A percentile compares a stretch with the other conserved stretches of the same genome.
phyloP scores from a whole-genome alignment of 208 protist genomes.

The Crithidia fasciculata region DNA sequence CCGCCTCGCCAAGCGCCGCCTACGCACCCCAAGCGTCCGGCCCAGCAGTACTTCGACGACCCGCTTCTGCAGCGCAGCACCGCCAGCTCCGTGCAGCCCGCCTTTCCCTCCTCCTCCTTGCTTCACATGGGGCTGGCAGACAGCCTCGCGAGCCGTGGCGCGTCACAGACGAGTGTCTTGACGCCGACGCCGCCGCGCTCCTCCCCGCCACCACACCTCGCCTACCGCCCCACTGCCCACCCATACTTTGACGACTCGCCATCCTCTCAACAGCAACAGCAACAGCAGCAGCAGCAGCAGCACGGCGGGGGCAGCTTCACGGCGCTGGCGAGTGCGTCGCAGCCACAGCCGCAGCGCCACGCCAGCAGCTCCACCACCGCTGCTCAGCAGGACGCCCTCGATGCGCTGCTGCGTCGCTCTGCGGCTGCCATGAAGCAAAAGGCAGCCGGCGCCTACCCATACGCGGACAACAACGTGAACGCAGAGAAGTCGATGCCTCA shows the following conservation, averaged over 20 bases:
- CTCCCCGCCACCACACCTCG: conserved; percentile 12
- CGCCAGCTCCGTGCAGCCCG: conserved; percentile 10
- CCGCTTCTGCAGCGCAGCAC: conserved; percentile 13
- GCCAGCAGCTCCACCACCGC: background rate
- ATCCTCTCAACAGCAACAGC: background rate
- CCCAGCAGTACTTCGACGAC: conserved; percentile 18
- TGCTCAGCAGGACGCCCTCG: background rate
- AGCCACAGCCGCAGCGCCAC: conserved; percentile 7
- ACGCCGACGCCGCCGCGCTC: conserved; percentile 11
- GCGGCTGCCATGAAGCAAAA: conserved; percentile 11
- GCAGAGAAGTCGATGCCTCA: background rate
- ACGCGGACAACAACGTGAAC: conserved; percentile 1
- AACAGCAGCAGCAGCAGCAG: background rate
- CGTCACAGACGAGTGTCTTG: conserved; percentile 5
- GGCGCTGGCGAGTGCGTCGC: conserved; percentile 5
- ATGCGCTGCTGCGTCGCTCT: conserved; percentile 14
- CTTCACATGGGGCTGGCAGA: conserved; percentile 9
- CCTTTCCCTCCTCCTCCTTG: background rate
- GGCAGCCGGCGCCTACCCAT: background rate
- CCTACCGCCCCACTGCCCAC: conserved; percentile 11
- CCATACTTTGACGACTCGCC: conserved; percentile 17
- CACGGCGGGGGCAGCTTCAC: conserved; percentile 3
- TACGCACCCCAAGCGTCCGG: background rate
- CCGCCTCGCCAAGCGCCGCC: background rate
- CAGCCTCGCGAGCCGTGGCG: conserved; percentile 5